Evolutionary conservation across 768 basidiomycete species (phyloP), one percentile per base, ranked within the genome.

Genomic region (Lentinula lateritia): DNA sequence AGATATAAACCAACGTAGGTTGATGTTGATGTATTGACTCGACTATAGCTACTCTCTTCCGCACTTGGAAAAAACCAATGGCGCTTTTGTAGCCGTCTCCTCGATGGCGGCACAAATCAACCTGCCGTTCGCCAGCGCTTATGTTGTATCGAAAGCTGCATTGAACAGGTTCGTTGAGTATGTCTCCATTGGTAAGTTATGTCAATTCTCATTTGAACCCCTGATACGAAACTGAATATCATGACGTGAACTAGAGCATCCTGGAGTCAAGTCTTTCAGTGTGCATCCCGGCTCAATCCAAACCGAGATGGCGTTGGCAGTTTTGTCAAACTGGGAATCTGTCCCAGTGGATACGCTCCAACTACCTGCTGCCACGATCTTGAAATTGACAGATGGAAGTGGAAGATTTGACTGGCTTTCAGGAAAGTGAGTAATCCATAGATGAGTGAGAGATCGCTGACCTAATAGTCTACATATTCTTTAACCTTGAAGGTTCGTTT

Each of bases 391-490:
- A 0, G 53, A 54, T 54, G 53, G 53, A 16, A 65, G 67, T 55
- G 68, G 68, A 10, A 64, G 50, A 50, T 52, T 61, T 28, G 67
- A 66, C 45, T 69, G 62, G 64, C 52, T 68, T 38, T 65, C 54
- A 16, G 67, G 69, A 48, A 64, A 63, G 66, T 68, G 34, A 50
- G 60, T 45, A 28, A 28, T 28, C 28, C 16, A 10, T 6, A 10
- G n/a, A 54, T 18, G 0, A 28, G 28, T 28, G 28, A 28, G 28
- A 28, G 28, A 28, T 3, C 28, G 28, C 28, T 28, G 28, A 28
- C 28, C 3, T 28, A 28, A 35, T 6, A 18, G 1, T 34, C 32
- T 13, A 3, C 3, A 3, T 28, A 28, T 28, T 28, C 1, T 28
- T 28, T 28, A 0, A 0, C 28, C 28, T 28, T 28, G 3, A 2